Evolutionary conservation across 192 early-diverging fungal genomes (phyloP), one percentile per base, ranked within the genome.

Genomic region (Lunasporangiospora selenospora): DNA sequence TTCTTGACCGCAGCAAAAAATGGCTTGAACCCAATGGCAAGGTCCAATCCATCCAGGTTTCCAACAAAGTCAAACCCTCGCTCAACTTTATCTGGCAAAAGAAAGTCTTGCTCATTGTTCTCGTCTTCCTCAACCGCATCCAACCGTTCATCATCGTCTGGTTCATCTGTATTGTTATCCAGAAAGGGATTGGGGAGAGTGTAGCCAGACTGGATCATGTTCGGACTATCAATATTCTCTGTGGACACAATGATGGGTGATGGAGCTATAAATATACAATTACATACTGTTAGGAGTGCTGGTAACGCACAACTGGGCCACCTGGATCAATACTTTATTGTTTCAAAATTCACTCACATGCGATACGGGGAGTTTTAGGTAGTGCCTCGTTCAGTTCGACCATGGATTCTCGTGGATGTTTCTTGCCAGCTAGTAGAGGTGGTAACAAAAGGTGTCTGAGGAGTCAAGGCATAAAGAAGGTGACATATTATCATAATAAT

Each of bases 171-270:
- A 29, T 31, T 42, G 39, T 54, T 27, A 42, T 42, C 53, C 53
- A 26, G 53, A 27, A 54, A 54, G 26, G 37, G 53, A 42, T 54
- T 30, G 39, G 53, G 27, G 31, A 42, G 39, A 54, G 6, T 38
- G 33, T 13, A 2, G 19, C 39, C 38, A 42, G 53, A 54, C 53
- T 54, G 53, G 39, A 54, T 7, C 53, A 54, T 54, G 19, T 13
- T 9, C 39, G 39, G 53, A 42, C 53, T 54, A 54, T 42, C 53
- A 27, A 54, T 54, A 42, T 54, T 42, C 39, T 54, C 53, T 7
- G 39, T 42, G 12, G 53, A 39, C 34, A 30, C 39, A 30, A 54
- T 30, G 13, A 39, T 54, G 53, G 39, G 21, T 6, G 27, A 54
- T 42, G 27, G 53, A 27, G 39, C 52, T 54, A 42, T 41, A 16